Base-by-base conservation (phyloP, 495 filamentous ascomycete genomes). In the Amorphotheca resinae region DNA sequence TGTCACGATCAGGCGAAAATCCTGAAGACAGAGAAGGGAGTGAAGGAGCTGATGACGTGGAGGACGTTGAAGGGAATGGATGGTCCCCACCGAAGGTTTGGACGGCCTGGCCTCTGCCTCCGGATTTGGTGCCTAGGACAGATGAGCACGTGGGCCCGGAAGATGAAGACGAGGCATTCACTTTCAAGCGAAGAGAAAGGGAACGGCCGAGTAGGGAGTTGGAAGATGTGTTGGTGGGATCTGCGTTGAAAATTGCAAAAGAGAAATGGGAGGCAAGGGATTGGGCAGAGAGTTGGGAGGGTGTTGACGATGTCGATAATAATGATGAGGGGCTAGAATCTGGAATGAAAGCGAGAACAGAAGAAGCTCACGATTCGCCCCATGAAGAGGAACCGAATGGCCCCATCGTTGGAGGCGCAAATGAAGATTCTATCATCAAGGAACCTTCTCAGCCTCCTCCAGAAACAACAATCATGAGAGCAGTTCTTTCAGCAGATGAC, bases 41-140 rank as follows among this genome's bases (percentile, higher is more conserved):
- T 9, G 33, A 35, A 35, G 33, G 9, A 30, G 32, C 52, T 18
- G 31, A 41, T 8, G 33, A 48, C 31, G 18, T 20, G 18, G 41
- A 26, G 16, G 26, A 48, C 12, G 44, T 59, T 51, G 50, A 59
- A 32, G 39, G 50, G 25, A 51, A 58, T 46, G 42, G 46, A 50
- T 18, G 49, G 25, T 73, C 67, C 60, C 69, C 74, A 14, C 66
- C 65, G 4, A 72, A 66, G 42, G 16, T 38, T 22, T 93, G 85
- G 85, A 80, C 80, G 2, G 80, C 84, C 1, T 94, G 87, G 87
- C 87, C 87, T 15, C 50, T 87, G 60, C 59, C 59, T 12, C 65
- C 68, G 16, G 55, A 64, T 9, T 60, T 66, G 6, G 81, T 87
- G 14, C 80, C 82, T 2, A 65, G 69, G n/a, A 56, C 62, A 8